Evolutionary conservation across 1,284 basidiomycete genomes (phyloP).

Genomic region (Naganishia sp.): DNA sequence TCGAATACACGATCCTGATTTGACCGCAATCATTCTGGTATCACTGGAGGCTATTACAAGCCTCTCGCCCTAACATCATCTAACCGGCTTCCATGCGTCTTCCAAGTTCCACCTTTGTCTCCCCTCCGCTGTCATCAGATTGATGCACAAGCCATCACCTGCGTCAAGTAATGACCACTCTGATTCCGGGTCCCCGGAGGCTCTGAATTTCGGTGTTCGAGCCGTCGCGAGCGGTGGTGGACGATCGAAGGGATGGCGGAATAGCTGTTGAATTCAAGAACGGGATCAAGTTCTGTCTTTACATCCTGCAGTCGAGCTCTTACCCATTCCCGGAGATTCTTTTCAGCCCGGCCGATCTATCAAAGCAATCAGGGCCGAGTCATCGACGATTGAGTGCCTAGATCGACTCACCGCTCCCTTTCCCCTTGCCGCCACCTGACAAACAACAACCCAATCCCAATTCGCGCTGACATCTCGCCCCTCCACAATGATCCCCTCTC

Average conservation of each 20-base stretch:
- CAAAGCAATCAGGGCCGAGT: background rate
- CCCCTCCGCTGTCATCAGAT: conserved; percentile 37
- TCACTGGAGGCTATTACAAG: no score
- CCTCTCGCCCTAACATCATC: background rate
- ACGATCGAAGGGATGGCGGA: conserved; percentile 34
- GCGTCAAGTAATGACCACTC: conserved; percentile 37
- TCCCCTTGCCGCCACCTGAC: conserved; percentile 34
- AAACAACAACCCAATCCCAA: conserved; percentile 38
- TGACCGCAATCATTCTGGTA: no score
- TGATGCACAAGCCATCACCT: conserved; percentile 33
- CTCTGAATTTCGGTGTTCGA: conserved; percentile 26
- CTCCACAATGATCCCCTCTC: conserved; percentile 32
- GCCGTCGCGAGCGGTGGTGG: conserved; percentile 13
- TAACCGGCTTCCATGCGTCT: conserved; percentile 31
- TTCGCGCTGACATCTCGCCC: conserved; percentile 33
- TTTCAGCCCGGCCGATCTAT: conserved; percentile 34
- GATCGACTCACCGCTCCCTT: conserved; percentile 32
- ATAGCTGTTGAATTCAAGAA: conserved; percentile 20
- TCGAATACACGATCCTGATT: background rate
- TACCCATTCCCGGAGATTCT: conserved; percentile 36
- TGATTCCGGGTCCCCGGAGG: conserved; percentile 26
- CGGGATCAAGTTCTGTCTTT: no score
- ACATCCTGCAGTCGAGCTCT: background rate
- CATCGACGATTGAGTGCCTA: background rate
- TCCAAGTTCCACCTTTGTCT: conserved; percentile 31